Evolutionary conservation across 495 filamentous ascomycete species (phyloP).

Genomic region (Aspergillus asperescens): DNA sequence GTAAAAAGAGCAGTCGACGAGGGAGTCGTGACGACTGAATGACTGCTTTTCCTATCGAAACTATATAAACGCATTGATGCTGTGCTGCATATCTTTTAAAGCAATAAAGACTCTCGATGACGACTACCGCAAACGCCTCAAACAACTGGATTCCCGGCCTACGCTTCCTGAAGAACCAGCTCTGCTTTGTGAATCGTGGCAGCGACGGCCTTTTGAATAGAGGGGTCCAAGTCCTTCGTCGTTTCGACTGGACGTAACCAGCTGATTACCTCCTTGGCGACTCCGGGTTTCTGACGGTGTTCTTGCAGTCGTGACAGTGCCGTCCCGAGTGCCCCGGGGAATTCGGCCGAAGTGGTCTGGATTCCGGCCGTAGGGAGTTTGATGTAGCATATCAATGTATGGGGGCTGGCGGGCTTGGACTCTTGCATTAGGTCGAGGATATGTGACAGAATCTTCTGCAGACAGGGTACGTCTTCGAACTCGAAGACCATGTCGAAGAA

Average conservation of each 20-base stretch:
- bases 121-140: conserved; percentile 16
- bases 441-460: conserved; percentile 67
- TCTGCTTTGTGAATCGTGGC: conserved; percentile 48
- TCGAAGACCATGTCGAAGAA: conserved; percentile 76
- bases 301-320: conserved; percentile 57
- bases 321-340: conserved; percentile 64
- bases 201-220: conserved; percentile 59
- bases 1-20: conserved; percentile 71
- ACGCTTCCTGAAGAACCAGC: conserved; percentile 23
- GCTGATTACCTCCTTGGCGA: conserved; percentile 51
- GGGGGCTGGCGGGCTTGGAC: conserved; percentile 51
- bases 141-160: conserved; percentile 9
- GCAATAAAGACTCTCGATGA: background rate
- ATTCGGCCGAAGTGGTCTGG: conserved; percentile 55
- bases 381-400: conserved; percentile 63
- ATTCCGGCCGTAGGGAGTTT: conserved; percentile 64
- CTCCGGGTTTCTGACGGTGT: conserved; percentile 23
- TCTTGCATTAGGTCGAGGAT: conserved; percentile 61
- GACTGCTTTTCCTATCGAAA: conserved; percentile 19
- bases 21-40: conserved; percentile 41
- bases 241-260: conserved; percentile 57
- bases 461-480: conserved; percentile 60
- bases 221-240: conserved; percentile 56
- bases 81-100: conserved; percentile 4
- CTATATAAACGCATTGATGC: conserved; percentile 19